Evolutionary conservation across 2,329 filamentous ascomycete genomes (phyloP), one percentile per base, ranked within the genome.

Genomic region (Diaporthe destruens): DNA sequence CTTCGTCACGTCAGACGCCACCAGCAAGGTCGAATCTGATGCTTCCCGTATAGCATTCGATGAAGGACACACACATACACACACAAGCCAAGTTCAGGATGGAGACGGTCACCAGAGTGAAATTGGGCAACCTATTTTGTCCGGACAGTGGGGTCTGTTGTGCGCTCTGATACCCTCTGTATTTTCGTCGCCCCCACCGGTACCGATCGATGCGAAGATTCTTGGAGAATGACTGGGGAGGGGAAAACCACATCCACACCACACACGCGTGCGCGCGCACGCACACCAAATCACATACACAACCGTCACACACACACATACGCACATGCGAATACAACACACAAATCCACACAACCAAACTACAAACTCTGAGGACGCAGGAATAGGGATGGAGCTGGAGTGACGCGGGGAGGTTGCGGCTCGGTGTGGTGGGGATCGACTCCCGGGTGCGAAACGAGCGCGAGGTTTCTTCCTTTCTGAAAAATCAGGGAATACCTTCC

Each of bases 131-230:
- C 66, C 34, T 23, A 29, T 57, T 39, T 57, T 57, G 32, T 53
- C 42, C 25, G 59, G 61, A 20, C 51, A 36, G 61, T 65, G 61
- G 44, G 61, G 44, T 25, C 36, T 12, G 55, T 55, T 32, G 42
- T 32, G 42, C 61, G 54, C 70, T 72, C 66, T 71, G 71, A 74
- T 71, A 74, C 72, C 72, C 70, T 49, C 56, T 69, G 61, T 25
- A 29, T 51, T 65, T 65, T 65, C 44, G 61, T 65, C 61, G 61
- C 44, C 44, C 44, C 44, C 44, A 18, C n/a, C n/a, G 20, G 6
- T 23, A 65, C 44, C 61, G 44, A 63, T n/a, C 42, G 39, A 47
- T 42, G 39, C 39, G 18, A 18, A 42, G 6, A 65, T 36, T 51
- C 59, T 51, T 65, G 61, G 61, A 65, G 61, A 65, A 20, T 51